These are phyloP conservation scores for Pyricularia grisea DNA, from an alignment of 2,329 filamentous ascomycete species.

Conservation along the genomic window DNA sequence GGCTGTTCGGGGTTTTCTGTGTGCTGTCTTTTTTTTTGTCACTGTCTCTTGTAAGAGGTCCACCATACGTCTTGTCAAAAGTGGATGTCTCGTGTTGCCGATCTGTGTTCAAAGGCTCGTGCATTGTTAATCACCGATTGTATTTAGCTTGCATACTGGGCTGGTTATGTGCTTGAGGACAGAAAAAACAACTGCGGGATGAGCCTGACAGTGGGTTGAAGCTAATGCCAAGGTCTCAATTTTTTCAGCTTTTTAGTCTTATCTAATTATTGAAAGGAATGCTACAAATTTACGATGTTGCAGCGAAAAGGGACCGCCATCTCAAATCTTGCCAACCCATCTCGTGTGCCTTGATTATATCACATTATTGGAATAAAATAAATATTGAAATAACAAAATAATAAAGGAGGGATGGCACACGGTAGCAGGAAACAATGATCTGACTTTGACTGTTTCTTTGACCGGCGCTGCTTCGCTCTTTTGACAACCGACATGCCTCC, in stretches of 20 bases:
- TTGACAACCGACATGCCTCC: not conserved
- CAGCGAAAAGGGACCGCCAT: not conserved
- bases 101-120: not conserved
- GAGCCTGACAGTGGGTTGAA: not conserved
- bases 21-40: not conserved
- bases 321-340: not conserved
- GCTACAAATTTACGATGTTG: not conserved
- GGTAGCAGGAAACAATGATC: not conserved
- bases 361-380: too few relatives aligned
- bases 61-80: not conserved
- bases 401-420: not conserved
- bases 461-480: not conserved
- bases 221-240: not conserved
- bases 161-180: not conserved
- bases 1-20: not conserved
- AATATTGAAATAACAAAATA: too few relatives aligned
- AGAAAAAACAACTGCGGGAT: not conserved
- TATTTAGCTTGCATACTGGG: not conserved
- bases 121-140: not conserved
- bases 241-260: not conserved
- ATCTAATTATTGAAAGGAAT: not conserved
- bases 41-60: not conserved
- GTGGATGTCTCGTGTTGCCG: not conserved
- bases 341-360: not conserved
- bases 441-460: not conserved